Evolutionary conservation across 257 asterid species (phyloP), one percentile per base, ranked within the genome.

Genomic region (Solanum lycopersicoides): DNA sequence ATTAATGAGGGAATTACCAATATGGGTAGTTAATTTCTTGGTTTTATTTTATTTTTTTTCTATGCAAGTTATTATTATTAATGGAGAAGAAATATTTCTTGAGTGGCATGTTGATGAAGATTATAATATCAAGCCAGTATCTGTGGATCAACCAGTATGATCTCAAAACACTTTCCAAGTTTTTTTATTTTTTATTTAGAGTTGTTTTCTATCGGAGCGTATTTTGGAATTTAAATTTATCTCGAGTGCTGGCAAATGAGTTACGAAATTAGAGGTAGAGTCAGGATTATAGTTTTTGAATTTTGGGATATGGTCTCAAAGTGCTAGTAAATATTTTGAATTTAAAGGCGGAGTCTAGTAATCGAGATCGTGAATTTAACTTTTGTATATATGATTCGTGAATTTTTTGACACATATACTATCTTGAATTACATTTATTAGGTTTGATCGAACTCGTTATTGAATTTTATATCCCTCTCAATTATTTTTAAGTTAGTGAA

Each of bases 21-120:
- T 44, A 77, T 44, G 65, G 84, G 18, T 15, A 79, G 25, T 28
- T 47, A 2, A 47, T 60, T 47, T 21, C 2, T 25, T 44, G 84
- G 42, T 16, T 79, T 50, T 79, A 1, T 45, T 18, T 25, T 47
- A 3, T 47, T 9, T 47, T 5, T 5, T 30, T 47, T 16, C 12
- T 25, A 47, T 80, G 30, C 68, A 80, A 45, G 44, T 32, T 20
- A 30, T 45, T 42, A 14, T 44, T 42, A 42, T 44, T 71, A 32
- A 71, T 80, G 95, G 92, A 2, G 93, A 74, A 1, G 94, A 95
- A 8, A 86, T 93, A 79, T 92, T 87, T 53, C 87, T 92, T 1
- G 92, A 92, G 10, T 95, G 98, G 98, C 94, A 87, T 77, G 94
- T 93, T 21, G 91, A 92, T 5, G 6, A 92, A 32, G 74, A 92